phyloP scores from a whole-genome alignment of 306 rosid species.

The Lotus japonicus region DNA sequence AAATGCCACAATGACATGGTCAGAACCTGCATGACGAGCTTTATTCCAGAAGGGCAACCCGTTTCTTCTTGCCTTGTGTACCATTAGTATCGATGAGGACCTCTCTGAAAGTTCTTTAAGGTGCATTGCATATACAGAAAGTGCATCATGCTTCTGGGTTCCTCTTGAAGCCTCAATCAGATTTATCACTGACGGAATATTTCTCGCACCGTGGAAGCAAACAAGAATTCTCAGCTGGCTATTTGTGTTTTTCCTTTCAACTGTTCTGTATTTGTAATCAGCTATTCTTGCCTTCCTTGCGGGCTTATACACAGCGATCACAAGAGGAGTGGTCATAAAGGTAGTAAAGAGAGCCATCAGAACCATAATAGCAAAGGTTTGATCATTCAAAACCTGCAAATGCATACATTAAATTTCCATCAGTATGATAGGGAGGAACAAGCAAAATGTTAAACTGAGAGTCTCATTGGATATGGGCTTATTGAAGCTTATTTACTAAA shows the following conservation, averaged over 20 bases:
- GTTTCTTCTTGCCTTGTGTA: slow-evolving; percentile 64
- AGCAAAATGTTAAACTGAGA: no score
- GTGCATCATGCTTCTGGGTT: slow-evolving; percentile 40
- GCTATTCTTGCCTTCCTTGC: slow-evolving; percentile 35
- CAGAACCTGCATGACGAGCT: slow-evolving; percentile 29
- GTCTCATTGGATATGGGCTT: no score
- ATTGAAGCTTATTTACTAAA: no score
- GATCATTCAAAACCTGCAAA: slow-evolving; percentile 85
- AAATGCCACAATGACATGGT: slow-evolving; percentile 54
- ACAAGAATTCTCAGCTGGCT: slow-evolving; percentile 59
- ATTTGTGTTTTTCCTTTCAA: slow-evolving; percentile 45
- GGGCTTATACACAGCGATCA: slow-evolving; percentile 53
- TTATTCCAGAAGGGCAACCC: slow-evolving; percentile 80
- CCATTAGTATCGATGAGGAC: slow-evolving; percentile 78
- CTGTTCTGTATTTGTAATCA: slow-evolving; percentile 54
- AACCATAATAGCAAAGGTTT: slow-evolving; percentile 87
- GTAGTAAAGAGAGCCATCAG: slow-evolving; percentile 90
- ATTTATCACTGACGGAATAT: slow-evolving; percentile 65
- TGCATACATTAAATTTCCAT: slow-evolving; percentile 1
- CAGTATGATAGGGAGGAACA: neutral
- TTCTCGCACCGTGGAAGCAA: slow-evolving; percentile 61
- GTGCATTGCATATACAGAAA: slow-evolving; percentile 78
- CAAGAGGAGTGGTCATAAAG: slow-evolving; percentile 76
- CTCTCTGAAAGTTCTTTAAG: slow-evolving; percentile 83
- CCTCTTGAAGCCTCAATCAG: slow-evolving; percentile 81